Evolutionary conservation across 2,329 filamentous ascomycete genomes (phyloP), one percentile per base, ranked within the genome.

Genomic region (Trichoderma hamatum): DNA sequence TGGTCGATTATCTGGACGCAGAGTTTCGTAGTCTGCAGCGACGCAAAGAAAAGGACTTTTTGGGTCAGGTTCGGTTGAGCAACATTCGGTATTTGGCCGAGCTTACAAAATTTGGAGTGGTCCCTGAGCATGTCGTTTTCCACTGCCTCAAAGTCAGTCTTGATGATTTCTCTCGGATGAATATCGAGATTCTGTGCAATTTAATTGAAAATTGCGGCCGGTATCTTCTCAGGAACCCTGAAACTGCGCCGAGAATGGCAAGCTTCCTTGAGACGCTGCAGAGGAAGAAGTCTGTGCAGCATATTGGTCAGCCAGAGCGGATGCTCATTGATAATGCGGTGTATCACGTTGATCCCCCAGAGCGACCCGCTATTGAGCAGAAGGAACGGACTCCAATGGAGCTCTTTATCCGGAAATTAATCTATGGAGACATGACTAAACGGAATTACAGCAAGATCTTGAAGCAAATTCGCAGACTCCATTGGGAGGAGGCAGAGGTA

Each of bases 311-410:
- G 75, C 93, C 97, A 74, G 96, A 99, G 80, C 91, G 94, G 49
- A 98, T 99, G 94, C 88, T 98, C 34, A 96, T 99, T 69, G 96
- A 99, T 79, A 99, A 99, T 77, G 96, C 96, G 3, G 89, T 97
- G 69, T 99, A 99, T 80, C 98, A 97, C 74, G 96, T 99, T 68
- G 96, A 98, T 75, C 96, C 96, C 16, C 96, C 96, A 0, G 91
- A 97, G 77, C 89, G 96, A 70, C 92, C 94, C 36, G 94, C 96
- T 0, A 97, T 99, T 67, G 91, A 96, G 79, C 95, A 98, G 77
- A 99, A 98, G 79, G 96, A 99, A 80, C 88, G 96, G 58, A 97
- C 94, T 0, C 94, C 96, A 0, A 92, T 96, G 77, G 95, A 99
- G 73, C 85, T 96, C 30, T 99, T 96, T 77, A 89, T 99, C 70